Base-by-base conservation (phyloP, 768 basidiomycete genomes). In the Exidia glandulosa region DNA sequence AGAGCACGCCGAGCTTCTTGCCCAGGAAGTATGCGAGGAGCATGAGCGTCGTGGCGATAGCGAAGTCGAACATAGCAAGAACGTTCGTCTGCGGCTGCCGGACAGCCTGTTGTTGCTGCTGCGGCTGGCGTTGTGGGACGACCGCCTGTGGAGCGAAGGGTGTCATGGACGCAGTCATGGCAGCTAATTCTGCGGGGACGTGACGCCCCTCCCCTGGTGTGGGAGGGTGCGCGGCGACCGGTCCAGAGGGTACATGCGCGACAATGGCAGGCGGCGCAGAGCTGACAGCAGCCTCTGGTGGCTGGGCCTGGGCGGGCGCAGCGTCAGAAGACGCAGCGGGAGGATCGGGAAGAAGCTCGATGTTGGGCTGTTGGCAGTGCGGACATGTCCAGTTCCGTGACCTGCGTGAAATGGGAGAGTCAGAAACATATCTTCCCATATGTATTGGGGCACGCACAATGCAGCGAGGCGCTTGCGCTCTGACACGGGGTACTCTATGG, bases 331-430 rank as follows among this genome's bases (percentile, higher is more conserved):
- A 31, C 50, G 14, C 50, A 27, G 25, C 58, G 2, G 74, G 66
- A 13, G 84, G 85, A 72, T 91, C 87, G 13, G 89, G 90, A 57
- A 94, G 81, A 56, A 83, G 75, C 47, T 82, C 80, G 57, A 83
- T 62, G 75, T 92, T 93, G 32, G 79, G 69, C 64, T 80, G 76
- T 52, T 83, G 74, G 69, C 90, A 92, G 57, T 80, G 81, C 7
- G 88, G 84, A 64, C 90, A 94, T 37, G 75, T 72, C 90, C 91
- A 93, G 61, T 84, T 81, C 60, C 87, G 80, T 33, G 90, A 94
- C 65, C 90, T 93, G 59, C 9, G 45, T 59, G 63, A 60, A 65
- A 64, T 61, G 32, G 52, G 14, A 29, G 32, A 59, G 52, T 32
- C 45, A 33, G 23, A 25, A 32, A 59, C 14, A 60, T 16, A 12